phyloP scores from a whole-genome alignment of 345 rosid species.

The Atalantia buxifolia region DNA sequence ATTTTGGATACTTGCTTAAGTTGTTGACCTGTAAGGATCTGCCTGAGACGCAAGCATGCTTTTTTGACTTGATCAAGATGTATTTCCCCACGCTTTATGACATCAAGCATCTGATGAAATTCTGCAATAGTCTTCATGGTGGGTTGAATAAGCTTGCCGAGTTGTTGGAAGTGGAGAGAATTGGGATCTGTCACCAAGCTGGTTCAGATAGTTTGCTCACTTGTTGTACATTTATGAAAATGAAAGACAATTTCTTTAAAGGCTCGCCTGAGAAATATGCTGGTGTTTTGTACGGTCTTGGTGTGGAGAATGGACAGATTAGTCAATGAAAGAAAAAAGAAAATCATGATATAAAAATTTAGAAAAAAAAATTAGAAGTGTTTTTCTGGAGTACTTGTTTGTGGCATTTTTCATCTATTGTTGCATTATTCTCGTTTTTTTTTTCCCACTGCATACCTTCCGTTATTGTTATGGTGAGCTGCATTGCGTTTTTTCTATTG shows the following conservation, averaged over 20 bases:
- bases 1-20: conserved; percentile 82
- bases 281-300: conserved; percentile 74
- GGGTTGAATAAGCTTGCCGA: conserved; percentile 78
- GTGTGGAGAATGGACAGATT: conserved; percentile 60
- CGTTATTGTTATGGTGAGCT: neutral
- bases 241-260: conserved; percentile 63
- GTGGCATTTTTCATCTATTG: neutral
- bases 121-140: conserved; percentile 68
- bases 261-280: conserved; percentile 62
- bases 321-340: conserved; percentile 25
- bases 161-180: conserved; percentile 60
- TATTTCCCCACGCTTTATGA: conserved; percentile 67
- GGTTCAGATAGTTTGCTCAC: conserved; percentile 86
- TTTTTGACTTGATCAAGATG: conserved; percentile 47
- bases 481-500: neutral
- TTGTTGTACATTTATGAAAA: conserved; percentile 63
- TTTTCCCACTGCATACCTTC: neutral
- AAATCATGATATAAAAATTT: conserved; percentile 9
- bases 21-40: conserved; percentile 55
- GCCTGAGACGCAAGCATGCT: conserved; percentile 45
- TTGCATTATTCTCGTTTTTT: neutral
- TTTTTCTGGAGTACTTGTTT: neutral
- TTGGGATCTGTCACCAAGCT: conserved; percentile 76
- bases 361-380: neutral
- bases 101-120: conserved; percentile 70